Evolutionary conservation across 108 stramenopile species (phyloP).

Genomic region (Phaeodactylum tricornutum): DNA sequence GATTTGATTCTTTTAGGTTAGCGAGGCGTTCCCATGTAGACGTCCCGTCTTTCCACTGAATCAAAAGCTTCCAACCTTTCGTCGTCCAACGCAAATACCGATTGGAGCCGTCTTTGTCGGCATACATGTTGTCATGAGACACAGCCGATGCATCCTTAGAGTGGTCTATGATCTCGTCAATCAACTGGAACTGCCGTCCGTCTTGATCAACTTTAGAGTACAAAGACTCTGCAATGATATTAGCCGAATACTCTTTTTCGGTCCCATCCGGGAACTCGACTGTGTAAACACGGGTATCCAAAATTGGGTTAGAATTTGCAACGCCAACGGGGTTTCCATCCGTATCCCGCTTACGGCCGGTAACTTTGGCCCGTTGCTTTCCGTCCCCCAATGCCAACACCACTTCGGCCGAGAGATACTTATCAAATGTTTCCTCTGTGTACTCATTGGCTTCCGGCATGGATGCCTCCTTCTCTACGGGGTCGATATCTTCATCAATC

Average conservation of each 20-base stretch:
- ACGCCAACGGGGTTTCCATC: constrained; percentile 21
- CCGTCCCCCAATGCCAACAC: constrained; percentile 13
- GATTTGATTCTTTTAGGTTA: constrained; percentile 19
- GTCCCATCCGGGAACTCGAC: constrained; percentile 26
- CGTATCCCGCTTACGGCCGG: constrained; percentile 12
- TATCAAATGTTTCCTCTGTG: constrained; percentile 7
- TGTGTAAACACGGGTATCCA: constrained; percentile 23
- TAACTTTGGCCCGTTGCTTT: constrained; percentile 13
- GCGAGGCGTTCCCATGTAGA: constrained; percentile 13
- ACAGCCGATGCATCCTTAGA: constrained; percentile 11
- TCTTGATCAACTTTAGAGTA: constrained; percentile 21
- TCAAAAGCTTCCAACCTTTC: constrained; percentile 20
- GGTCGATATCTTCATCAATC: no score
- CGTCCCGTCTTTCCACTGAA: constrained; percentile 14
- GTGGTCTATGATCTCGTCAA: constrained; percentile 22
- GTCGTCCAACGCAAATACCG: constrained; percentile 4
- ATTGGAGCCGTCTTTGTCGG: neutral
- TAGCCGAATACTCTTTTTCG: constrained; percentile 14
- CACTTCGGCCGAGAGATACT: constrained; percentile 12
- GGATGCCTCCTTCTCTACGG: no score
- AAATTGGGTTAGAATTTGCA: constrained; percentile 22
- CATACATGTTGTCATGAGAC: neutral
- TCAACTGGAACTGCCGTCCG: neutral
- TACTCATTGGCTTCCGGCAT: constrained; percentile 10
- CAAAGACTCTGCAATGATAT: constrained; percentile 27